Conservation (phyloP, 176 grass and related monocot genomes). For the Rhynchospora tenuis region DNA sequence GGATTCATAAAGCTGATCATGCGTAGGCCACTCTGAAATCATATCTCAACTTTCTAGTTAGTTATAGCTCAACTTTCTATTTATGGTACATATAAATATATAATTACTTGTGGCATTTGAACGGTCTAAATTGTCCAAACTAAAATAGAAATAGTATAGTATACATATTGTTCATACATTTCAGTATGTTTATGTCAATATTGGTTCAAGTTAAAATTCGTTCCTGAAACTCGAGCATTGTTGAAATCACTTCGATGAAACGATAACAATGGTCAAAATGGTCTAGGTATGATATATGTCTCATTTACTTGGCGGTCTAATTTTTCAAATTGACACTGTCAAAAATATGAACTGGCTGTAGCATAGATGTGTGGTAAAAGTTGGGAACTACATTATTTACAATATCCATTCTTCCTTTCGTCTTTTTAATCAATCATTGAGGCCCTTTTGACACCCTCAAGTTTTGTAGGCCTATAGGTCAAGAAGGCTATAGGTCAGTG, state of each 20-base stretch:
- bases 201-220: not conserved
- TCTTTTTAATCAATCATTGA: not conserved
- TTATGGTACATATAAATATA: no score
- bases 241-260: not conserved
- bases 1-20: not conserved
- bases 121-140: not conserved
- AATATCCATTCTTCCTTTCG: no score
- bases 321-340: not conserved
- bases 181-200: not conserved
- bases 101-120: no score
- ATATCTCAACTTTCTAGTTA: not conserved
- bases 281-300: not conserved
- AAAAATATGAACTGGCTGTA: not conserved
- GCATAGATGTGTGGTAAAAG: not conserved
- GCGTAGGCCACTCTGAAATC: not conserved
- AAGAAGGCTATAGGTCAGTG: not conserved
- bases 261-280: not conserved
- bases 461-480: not conserved
- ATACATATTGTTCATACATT: not conserved
- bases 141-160: not conserved
- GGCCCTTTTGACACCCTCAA: not conserved
- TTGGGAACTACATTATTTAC: no score
- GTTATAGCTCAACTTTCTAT: no score
- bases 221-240: not conserved
- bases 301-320: not conserved